These are phyloP conservation scores for Paraconiothyrium sp. DNA, from an alignment of 2,329 filamentous ascomycete species.

Conservation along the genomic window DNA sequence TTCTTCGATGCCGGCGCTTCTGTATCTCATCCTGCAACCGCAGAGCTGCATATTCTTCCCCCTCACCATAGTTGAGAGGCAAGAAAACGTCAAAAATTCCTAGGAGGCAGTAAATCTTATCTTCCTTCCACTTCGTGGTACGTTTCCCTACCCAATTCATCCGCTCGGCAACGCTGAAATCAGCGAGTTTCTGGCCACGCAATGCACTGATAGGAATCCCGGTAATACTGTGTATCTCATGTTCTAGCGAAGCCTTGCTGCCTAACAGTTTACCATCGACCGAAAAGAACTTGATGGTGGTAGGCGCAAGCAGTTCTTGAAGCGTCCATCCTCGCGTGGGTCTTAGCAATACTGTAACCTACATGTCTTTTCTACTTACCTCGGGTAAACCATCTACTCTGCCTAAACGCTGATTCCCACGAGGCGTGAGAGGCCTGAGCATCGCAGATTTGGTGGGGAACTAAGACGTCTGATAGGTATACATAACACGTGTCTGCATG, in stretches of 20 bases:
- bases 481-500: neutral
- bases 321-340: neutral
- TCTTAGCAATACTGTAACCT: neutral
- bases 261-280: constrained; percentile 16
- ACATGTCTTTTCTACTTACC: neutral
- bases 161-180: neutral
- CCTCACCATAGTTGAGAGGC: neutral
- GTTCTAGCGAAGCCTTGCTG: constrained; percentile 21
- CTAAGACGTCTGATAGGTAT: neutral
- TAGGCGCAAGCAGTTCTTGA: constrained; percentile 15
- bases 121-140: constrained; percentile 1
- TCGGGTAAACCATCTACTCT: neutral
- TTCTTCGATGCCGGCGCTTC: neutral
- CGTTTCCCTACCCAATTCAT: neutral
- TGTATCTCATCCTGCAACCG: constrained; percentile 1
- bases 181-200: neutral
- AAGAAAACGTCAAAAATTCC: constrained; percentile 5
- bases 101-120: neutral
- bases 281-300: constrained; percentile 16
- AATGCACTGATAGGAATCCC: constrained; percentile 9
- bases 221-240: constrained; percentile 13
- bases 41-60: neutral
- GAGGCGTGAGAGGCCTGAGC: neutral
- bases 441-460: neutral
- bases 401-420: constrained; percentile 19